Conservation (phyloP, 768 basidiomycete species). For the Candolleomyces eurysporus region DNA sequence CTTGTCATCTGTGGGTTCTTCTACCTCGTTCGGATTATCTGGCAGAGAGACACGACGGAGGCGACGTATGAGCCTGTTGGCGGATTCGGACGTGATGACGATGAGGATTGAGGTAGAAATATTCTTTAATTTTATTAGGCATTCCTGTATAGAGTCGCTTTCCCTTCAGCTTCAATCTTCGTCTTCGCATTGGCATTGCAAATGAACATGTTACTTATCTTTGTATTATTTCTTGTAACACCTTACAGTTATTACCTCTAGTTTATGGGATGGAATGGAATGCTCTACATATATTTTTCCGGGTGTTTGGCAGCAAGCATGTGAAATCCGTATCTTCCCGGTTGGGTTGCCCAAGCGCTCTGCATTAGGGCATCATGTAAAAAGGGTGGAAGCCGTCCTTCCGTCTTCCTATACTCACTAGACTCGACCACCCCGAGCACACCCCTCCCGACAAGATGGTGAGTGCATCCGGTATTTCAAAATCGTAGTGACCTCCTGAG, state of each 20-base stretch:
- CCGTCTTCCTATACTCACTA: neutral
- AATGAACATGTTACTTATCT: conserved; percentile 1
- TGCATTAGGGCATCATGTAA: conserved; percentile 1
- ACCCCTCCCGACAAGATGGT: conserved; percentile 16
- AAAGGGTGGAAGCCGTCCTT: neutral
- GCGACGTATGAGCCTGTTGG: conserved; percentile 90
- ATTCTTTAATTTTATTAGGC: neutral
- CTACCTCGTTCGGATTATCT: conserved; percentile 65
- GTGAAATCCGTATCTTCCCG: conserved; percentile 11
- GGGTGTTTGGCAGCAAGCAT: neutral
- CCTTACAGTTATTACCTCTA: neutral
- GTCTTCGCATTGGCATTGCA: neutral
- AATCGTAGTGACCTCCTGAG: neutral
- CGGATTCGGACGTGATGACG: conserved; percentile 65
- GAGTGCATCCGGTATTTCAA: neutral
- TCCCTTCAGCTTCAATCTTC: neutral
- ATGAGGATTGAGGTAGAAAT: conserved; percentile 25
- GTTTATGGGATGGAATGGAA: neutral
- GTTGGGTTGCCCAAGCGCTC: neutral
- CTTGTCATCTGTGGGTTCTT: conserved; percentile 67
- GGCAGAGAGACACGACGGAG: conserved; percentile 74
- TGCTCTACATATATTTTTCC: neutral
- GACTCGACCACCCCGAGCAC: neutral
- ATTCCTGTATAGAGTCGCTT: conserved; percentile 6
- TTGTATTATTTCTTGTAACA: conserved; percentile 7